Conservation (phyloP, 1,139 yeast species). For the Candida neerlandica region DNA sequence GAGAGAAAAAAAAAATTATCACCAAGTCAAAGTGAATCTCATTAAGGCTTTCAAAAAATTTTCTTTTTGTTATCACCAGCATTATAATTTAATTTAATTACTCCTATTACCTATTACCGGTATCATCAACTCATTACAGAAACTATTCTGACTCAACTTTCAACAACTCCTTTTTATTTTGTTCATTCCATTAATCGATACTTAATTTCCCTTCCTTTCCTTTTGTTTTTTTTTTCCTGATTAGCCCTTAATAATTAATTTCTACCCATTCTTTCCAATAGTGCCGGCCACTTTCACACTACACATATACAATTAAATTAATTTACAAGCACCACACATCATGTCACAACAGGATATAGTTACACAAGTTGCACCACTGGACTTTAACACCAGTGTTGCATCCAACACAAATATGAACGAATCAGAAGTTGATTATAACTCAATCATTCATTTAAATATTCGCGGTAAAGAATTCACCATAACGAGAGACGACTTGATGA, state of each 20-base stretch:
- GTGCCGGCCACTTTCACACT: background rate
- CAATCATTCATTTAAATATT: constrained; percentile 65
- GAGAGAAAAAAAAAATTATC: constrained; percentile 9
- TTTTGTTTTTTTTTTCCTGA: background rate
- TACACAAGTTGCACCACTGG: constrained; percentile 62
- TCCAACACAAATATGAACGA: constrained; percentile 24
- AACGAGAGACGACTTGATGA: constrained; percentile 85
- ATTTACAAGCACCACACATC: constrained; percentile 22
- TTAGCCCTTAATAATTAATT: background rate
- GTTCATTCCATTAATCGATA: too few relatives aligned
- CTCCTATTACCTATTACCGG: too few relatives aligned
- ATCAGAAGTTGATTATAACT: constrained; percentile 55
- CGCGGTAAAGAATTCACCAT: constrained; percentile 68
- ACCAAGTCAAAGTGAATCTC: too few relatives aligned
- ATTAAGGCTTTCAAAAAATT: too few relatives aligned
- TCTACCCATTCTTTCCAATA: background rate
- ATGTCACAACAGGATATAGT: constrained; percentile 41
- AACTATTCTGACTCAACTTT: too few relatives aligned
- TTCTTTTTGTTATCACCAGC: too few relatives aligned
- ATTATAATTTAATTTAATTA: too few relatives aligned
- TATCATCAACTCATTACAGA: too few relatives aligned
- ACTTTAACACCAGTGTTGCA: constrained; percentile 21
- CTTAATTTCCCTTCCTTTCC: background rate
- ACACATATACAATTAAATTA: background rate
- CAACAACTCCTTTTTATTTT: too few relatives aligned